These are phyloP conservation scores for Massospora cicadina DNA, from an alignment of 371 early-diverging fungal species.

Conservation along the genomic window DNA sequence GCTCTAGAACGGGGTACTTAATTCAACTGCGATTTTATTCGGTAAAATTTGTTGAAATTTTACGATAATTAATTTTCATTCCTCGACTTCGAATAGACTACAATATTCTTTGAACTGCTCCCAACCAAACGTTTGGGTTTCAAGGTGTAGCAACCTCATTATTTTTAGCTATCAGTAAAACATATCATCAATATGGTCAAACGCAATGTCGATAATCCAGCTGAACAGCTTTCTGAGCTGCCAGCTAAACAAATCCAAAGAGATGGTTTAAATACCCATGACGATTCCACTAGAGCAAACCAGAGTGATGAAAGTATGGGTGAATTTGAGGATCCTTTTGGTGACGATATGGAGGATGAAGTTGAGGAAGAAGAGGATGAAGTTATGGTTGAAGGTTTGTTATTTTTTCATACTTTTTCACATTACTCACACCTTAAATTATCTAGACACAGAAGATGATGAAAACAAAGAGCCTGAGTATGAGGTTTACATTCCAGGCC, in stretches of 20 bases:
- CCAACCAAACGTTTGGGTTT: too few relatives aligned
- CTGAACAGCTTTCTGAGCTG: background rate
- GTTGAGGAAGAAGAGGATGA: conserved; percentile 27
- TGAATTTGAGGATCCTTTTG: conserved; percentile 91
- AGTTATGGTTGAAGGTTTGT: conserved; percentile 33
- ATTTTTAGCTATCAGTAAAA: too few relatives aligned
- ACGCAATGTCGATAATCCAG: background rate
- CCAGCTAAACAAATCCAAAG: background rate
- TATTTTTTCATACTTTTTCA: conserved; percentile 14
- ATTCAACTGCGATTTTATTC: too few relatives aligned
- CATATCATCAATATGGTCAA: background rate
- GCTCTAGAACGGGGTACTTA: too few relatives aligned
- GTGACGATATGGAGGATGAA: conserved; percentile 81
- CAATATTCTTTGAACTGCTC: too few relatives aligned
- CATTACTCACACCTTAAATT: background rate
- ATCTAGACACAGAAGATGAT: conserved; percentile 15
- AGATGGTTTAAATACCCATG: background rate
- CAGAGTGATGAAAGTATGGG: conserved; percentile 45
- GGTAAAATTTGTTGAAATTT: too few relatives aligned
- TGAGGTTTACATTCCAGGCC: conserved; percentile 80
- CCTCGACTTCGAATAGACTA: too few relatives aligned
- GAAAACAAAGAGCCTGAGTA: conserved; percentile 13
- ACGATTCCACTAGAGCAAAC: background rate
- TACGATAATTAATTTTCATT: too few relatives aligned
- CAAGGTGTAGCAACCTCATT: too few relatives aligned